Evolutionary conservation across 1,284 basidiomycete species (phyloP).

Genomic region (Ustilago shanxiensis): DNA sequence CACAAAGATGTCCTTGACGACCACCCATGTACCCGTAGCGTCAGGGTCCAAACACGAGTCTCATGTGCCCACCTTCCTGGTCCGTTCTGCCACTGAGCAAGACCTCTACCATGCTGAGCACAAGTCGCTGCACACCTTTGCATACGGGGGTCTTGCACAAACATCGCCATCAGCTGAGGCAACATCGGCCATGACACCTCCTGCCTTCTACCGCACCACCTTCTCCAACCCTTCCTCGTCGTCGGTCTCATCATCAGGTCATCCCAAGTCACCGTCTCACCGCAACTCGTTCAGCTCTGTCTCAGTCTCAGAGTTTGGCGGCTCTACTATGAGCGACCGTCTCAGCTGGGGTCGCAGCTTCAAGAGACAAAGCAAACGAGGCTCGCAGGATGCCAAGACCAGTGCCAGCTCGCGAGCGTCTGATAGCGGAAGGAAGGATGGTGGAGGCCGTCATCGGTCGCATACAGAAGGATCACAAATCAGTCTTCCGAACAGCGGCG

Average conservation of each 20-base stretch:
- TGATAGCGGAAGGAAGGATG: slow-evolving; percentile 17
- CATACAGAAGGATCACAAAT: slow-evolving; percentile 44
- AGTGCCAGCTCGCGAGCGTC: slow-evolving; percentile 15
- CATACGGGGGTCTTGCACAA: slow-evolving; percentile 25
- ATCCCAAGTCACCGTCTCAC: slow-evolving; percentile 36
- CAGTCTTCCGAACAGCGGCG: slow-evolving; percentile 33
- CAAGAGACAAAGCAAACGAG: slow-evolving; percentile 41
- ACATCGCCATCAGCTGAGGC: slow-evolving; percentile 25
- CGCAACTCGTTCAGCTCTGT: slow-evolving; percentile 56
- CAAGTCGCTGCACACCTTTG: slow-evolving; percentile 40
- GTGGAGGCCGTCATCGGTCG: slow-evolving; percentile 29
- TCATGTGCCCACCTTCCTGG: slow-evolving; percentile 38
- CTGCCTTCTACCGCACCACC: slow-evolving; percentile 37
- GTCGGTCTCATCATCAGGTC: slow-evolving; percentile 42
- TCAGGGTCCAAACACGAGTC: slow-evolving; percentile 35
- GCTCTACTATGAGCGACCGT: slow-evolving; percentile 42
- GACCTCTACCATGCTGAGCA: slow-evolving; percentile 41
- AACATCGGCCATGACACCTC: slow-evolving; percentile 28
- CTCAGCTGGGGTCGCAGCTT: slow-evolving; percentile 47
- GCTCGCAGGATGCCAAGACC: slow-evolving; percentile 34
- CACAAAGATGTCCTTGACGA: slow-evolving; percentile 15
- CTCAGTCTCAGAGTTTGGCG: slow-evolving; percentile 39
- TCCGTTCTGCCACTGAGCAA: slow-evolving; percentile 46
- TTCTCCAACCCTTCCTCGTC: slow-evolving; percentile 54
- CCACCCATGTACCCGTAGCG: background rate